Evolutionary conservation across 2,329 filamentous ascomycete genomes (phyloP), one percentile per base, ranked within the genome.

Genomic region (Trichoderma sp.): DNA sequence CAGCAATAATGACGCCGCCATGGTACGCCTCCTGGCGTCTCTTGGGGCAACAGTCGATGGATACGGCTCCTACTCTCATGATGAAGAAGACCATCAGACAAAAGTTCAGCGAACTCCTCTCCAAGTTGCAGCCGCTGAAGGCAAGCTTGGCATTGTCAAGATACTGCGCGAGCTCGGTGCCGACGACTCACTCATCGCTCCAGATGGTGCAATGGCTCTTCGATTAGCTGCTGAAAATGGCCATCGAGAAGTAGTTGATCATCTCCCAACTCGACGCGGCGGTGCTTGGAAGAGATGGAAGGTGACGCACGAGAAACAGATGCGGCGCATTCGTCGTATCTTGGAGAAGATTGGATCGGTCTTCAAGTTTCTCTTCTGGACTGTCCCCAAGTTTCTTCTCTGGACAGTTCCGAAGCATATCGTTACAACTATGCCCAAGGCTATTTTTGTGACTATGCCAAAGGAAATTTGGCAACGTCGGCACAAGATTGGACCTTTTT

Each of bases 161-260:
- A 75, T 85, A 1, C 76, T 86, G 14, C 76, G 83, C 61, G 79
- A 83, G 21, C 81, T 81, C 26, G 76, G 78, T 21, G 84, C 84
- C 14, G 80, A 86, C 73, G 84, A 86, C 74, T 75, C 78, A 1
- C 65, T 84, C 6, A 77, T 86, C 9, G 83, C 84, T 0, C 82
- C 83, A 5, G 84, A 86, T 67, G 85, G 84, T 0, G 81, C 84
- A 65, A 79, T 82, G 1, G 84, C 85, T 1, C 76, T 86, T 15
- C 81, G 84, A 1, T 79, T 87, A 1, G 85, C 85, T 0, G 83
- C 83, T 0, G 72, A 74, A 1, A 80, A 79, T 24, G 79, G 80
- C 1, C 84, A 86, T 69, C 76, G 80, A 18, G 84, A 85, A 8
- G 77, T 86, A 3, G 84, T 86, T 4, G 76, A 77, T 1, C 84